Evolutionary conservation across 768 basidiomycete species (phyloP), one percentile per base, ranked within the genome.

Genomic region (Tulasnella sp.): DNA sequence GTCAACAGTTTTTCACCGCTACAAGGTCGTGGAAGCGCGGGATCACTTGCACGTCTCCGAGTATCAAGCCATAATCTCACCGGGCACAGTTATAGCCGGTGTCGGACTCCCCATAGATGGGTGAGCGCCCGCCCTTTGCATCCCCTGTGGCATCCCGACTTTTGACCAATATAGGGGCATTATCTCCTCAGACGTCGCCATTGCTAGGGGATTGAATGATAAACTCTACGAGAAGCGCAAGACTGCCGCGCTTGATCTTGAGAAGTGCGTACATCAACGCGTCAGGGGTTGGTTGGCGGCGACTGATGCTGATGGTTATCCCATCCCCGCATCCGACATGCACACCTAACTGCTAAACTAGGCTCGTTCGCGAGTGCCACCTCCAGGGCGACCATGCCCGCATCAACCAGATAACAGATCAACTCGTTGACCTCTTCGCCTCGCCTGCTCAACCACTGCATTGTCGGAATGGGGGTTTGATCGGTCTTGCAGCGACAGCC

Each of bases 171-270:
- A 38, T 38, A 38, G 34, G 34, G 15, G 5, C 41, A 27, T n/a
- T n/a, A n/a, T n/a, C n/a, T n/a, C 43, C 32, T 30, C 56, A 91
- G 88, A 92, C 67, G 75, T 82, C 58, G 78, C 81, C 61, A 80
- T 90, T 51, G 76, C 86, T 44, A 86, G 85, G 70, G 89, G 88
- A 69, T 76, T 92, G 60, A 79, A 88, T 49, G 89, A 92, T 81
- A 91, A 91, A 77, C 86, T 92, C 71, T 96, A 97, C 70, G 94
- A 97, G 78, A 92, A 93, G 74, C 82, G 94, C 61, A 96, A 97
- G 74, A 83, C 88, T 7, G 92, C 94, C 5, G 95, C 95, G 7
- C 82, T 94, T 53, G 94, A 97, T 54, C 81, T 98, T 54, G 94
- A 98, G 76, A 96, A 92, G 92, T 93, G 70, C 65, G 73, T 67